Conservation (phyloP, 305 asterid species). For the Fraxinus angustifolia region DNA sequence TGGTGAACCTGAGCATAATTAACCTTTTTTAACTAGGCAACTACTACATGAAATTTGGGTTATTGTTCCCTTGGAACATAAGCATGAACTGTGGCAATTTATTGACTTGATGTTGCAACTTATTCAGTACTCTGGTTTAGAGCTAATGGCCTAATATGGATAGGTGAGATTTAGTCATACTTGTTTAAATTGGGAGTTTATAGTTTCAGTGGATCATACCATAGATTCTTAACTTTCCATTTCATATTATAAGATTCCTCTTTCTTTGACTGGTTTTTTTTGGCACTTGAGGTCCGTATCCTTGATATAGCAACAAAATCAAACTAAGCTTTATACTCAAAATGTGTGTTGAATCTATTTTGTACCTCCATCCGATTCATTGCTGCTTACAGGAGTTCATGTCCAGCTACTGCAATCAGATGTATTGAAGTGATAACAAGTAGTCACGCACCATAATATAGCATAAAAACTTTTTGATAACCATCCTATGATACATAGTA, state of each 20-base stretch:
- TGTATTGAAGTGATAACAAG: not conserved
- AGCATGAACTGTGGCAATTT: not conserved
- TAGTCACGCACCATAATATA: not conserved
- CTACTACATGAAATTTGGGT: not conserved
- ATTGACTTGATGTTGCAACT: not conserved
- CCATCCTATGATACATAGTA: not conserved
- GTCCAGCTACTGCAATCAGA: not conserved
- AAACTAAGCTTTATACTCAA: not conserved
- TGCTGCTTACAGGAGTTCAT: not conserved
- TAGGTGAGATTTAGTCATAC: not conserved
- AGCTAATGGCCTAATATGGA: not conserved
- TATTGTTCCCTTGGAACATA: not conserved
- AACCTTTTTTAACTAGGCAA: not conserved
- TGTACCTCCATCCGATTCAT: not conserved
- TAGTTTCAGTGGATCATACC: not conserved
- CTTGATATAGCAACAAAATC: not conserved
- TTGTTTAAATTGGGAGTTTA: not conserved
- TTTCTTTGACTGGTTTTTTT: not conserved
- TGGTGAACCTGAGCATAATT: not conserved
- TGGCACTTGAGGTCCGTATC: not conserved
- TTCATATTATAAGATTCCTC: not conserved
- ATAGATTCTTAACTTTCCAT: not conserved
- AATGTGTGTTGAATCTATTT: not conserved
- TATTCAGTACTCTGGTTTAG: not conserved
- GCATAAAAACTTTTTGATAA: not conserved